Evolutionary conservation across 106 monocot genomes (phyloP).

Genomic region (Dendrobium nobile): DNA sequence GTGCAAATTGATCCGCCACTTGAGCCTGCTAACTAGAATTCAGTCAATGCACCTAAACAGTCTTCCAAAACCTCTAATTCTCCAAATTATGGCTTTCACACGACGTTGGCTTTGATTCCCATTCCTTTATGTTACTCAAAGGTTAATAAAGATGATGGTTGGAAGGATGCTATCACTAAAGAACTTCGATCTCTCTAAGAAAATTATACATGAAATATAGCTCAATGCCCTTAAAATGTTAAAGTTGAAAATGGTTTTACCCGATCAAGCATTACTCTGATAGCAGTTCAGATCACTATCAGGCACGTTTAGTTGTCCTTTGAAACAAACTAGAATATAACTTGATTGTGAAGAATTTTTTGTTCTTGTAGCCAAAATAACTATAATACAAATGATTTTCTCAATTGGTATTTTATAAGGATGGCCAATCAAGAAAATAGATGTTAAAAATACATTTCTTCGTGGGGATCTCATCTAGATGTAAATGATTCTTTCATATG

Average conservation of each 20-base stretch:
- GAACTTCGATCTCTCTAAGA: neutral
- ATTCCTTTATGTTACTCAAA: neutral
- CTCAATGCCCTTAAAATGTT: neutral
- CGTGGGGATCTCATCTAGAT: no score
- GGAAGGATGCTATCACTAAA: conserved; percentile 17
- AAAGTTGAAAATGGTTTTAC: neutral
- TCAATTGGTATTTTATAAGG: no score
- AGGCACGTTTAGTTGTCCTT: neutral
- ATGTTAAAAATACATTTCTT: no score
- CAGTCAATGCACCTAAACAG: neutral
- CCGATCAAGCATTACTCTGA: neutral
- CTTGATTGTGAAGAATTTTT: conserved; percentile 1
- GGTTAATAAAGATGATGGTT: conserved; percentile 2
- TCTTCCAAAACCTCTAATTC: neutral
- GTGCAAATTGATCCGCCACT: neutral
- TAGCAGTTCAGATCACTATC: neutral
- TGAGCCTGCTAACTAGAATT: neutral
- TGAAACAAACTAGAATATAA: neutral
- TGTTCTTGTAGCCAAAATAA: neutral
- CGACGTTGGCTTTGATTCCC: neutral
- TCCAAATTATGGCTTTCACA: neutral
- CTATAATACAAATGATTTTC: no score
- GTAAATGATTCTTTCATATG: no score
- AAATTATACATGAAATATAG: conserved; percentile 10
- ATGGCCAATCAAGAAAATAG: no score